Evolutionary conservation across 495 filamentous ascomycete genomes (phyloP).

Genomic region (Daldinia decipiens): DNA sequence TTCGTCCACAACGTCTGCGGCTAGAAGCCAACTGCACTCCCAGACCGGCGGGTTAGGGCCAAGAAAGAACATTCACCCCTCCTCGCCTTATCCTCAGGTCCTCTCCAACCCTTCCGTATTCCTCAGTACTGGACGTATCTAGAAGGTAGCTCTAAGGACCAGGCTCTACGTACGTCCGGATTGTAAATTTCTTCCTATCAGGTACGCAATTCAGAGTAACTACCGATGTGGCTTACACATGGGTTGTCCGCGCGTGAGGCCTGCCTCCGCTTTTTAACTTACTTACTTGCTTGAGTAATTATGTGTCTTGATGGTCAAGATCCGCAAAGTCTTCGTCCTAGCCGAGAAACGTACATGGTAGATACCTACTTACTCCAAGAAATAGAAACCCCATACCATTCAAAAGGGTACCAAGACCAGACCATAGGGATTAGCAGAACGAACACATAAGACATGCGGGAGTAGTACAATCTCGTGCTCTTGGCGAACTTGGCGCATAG

Average conservation of each 20-base stretch:
- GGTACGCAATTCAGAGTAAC: constrained; percentile 37
- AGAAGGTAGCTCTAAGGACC: constrained; percentile 34
- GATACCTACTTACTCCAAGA: constrained; percentile 23
- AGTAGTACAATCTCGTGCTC: constrained; percentile 43
- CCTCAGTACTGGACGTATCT: constrained; percentile 28
- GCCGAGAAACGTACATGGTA: constrained; percentile 30
- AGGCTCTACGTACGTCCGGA: constrained; percentile 21
- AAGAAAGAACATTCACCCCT: constrained; percentile 42
- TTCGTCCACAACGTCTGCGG: constrained; percentile 36
- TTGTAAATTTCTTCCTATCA: constrained; percentile 42
- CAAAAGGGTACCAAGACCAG: constrained; percentile 28
- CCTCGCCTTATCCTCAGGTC: constrained; percentile 21
- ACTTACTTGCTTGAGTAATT: constrained; percentile 9
- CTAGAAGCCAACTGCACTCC: constrained; percentile 40
- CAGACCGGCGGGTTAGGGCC: constrained; percentile 44
- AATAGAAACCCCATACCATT: constrained; percentile 5
- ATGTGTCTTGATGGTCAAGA: constrained; percentile 30
- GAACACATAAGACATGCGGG: constrained; percentile 25
- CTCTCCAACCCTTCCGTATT: constrained; percentile 23
- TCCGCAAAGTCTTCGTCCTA: constrained; percentile 36
- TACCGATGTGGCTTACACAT: constrained; percentile 45
- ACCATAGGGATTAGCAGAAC: constrained; percentile 24
- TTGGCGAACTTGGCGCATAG: constrained; percentile 47
- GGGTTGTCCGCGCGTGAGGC: constrained; percentile 4
- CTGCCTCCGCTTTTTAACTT: constrained; percentile 24